phyloP scores from a whole-genome alignment of 257 asterid species.

The Solanum boliviense region DNA sequence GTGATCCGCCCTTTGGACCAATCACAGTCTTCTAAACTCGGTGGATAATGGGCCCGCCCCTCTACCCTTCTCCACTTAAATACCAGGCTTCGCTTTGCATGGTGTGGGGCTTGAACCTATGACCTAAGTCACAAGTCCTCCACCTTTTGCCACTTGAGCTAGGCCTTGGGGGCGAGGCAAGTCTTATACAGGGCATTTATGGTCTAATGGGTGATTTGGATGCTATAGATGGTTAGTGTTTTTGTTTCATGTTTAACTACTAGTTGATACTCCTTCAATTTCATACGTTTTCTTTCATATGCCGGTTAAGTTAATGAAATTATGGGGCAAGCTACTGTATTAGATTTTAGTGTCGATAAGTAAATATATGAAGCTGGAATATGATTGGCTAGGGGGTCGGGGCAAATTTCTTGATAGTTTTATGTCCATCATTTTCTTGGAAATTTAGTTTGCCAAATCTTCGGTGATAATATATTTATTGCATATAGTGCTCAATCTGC shows the following conservation, averaged over 20 bases:
- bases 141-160: no score
- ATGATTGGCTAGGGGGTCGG: neutral
- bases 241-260: neutral
- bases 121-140: no score
- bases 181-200: constrained; percentile 59
- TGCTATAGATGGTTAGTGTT: constrained; percentile 70
- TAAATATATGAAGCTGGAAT: neutral
- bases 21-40: no score
- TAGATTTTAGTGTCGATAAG: neutral
- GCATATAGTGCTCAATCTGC: neutral
- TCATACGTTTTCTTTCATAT: neutral
- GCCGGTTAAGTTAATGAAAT: neutral
- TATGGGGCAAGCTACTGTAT: neutral
- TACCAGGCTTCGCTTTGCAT: no score
- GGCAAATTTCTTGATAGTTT: neutral
- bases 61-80: no score
- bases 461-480: neutral
- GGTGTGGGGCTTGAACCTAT: no score
- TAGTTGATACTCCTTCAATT: neutral
- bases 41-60: no score
- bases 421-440: neutral
- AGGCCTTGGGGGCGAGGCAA: constrained; percentile 5
- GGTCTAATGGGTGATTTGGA: constrained; percentile 95
- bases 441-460: neutral
- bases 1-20: no score